Evolutionary conservation across 129 eudicot genomes (phyloP).

Genomic region (Centella asiatica): DNA sequence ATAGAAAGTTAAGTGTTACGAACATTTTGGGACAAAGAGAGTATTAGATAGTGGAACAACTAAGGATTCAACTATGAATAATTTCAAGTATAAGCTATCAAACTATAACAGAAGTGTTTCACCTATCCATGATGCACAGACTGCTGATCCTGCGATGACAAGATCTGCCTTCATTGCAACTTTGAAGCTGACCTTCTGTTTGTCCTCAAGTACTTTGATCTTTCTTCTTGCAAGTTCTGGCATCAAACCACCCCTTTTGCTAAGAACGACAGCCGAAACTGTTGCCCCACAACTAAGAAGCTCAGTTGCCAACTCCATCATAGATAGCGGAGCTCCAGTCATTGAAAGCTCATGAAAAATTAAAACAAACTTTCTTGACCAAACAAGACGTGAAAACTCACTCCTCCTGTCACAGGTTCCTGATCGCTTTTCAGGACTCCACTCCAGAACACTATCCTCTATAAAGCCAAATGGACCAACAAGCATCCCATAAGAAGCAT

Average conservation of each 20-base stretch:
- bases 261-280: slow-evolving; percentile 77
- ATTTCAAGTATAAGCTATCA: background rate
- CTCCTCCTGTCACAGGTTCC: slow-evolving; percentile 94
- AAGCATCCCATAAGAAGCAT: slow-evolving; percentile 66
- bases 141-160: slow-evolving; percentile 95
- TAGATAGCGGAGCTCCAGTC: slow-evolving; percentile 99
- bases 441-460: slow-evolving; percentile 71
- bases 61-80: background rate
- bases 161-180: slow-evolving; percentile 92
- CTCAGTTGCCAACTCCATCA: slow-evolving; percentile 97
- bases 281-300: slow-evolving; percentile 97
- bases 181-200: slow-evolving; percentile 72
- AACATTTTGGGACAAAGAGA: too few species aligned
- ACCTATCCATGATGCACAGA: slow-evolving; percentile 98
- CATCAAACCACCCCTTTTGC: slow-evolving; percentile 84
- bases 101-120: slow-evolving; percentile 15
- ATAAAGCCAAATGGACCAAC: slow-evolving; percentile 89
- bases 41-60: background rate
- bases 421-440: slow-evolving; percentile 81
- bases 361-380: slow-evolving; percentile 86
- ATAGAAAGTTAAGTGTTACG: too few species aligned
- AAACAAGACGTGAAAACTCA: slow-evolving; percentile 82
- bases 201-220: slow-evolving; percentile 85
- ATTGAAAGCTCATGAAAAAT: slow-evolving; percentile 90
- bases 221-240: slow-evolving; percentile 71